Conservation (phyloP, 2,329 filamentous ascomycete genomes). For the Orbilia oligospora region DNA sequence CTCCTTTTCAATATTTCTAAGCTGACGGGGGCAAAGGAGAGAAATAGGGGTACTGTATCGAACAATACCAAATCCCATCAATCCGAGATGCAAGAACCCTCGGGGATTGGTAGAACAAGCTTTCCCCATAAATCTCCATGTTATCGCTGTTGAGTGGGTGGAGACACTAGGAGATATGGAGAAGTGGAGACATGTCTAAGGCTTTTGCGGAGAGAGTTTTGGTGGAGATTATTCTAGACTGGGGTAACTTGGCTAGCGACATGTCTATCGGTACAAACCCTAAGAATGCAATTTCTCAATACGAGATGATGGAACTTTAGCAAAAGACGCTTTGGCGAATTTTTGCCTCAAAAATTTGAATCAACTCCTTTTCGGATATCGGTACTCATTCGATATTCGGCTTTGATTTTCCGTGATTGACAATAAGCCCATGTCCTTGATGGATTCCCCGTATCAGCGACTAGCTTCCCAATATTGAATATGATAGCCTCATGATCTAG, state of each 20-base stretch:
- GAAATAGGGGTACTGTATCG: neutral
- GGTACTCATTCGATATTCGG: slow-evolving; percentile 3
- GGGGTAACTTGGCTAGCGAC: slow-evolving; percentile 18
- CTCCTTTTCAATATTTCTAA: slow-evolving; percentile 1
- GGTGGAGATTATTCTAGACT: slow-evolving; percentile 32
- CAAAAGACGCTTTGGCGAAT: neutral
- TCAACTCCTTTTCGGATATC: slow-evolving; percentile 5
- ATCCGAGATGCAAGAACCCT: slow-evolving; percentile 38
- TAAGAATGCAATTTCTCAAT: slow-evolving; percentile 25
- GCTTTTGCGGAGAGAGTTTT: slow-evolving; percentile 35
- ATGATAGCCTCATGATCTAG: neutral
- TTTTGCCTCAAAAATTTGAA: slow-evolving; percentile 8
- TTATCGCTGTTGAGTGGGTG: slow-evolving; percentile 17
- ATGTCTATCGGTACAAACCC: slow-evolving; percentile 14
- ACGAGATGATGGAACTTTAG: slow-evolving; percentile 18
- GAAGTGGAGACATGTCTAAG: slow-evolving; percentile 25
- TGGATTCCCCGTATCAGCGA: neutral
- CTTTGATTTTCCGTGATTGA: neutral
- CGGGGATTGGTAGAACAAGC: slow-evolving; percentile 43
- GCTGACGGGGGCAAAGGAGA: neutral
- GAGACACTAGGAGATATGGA: slow-evolving; percentile 24
- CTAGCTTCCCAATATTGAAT: slow-evolving; percentile 1
- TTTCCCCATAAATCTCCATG: slow-evolving; percentile 20
- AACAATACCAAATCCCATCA: slow-evolving; percentile 9
- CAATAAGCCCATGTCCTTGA: neutral